Evolutionary conservation across 2,329 filamentous ascomycete genomes (phyloP).

Genomic region (Colletotrichum eremochloae): DNA sequence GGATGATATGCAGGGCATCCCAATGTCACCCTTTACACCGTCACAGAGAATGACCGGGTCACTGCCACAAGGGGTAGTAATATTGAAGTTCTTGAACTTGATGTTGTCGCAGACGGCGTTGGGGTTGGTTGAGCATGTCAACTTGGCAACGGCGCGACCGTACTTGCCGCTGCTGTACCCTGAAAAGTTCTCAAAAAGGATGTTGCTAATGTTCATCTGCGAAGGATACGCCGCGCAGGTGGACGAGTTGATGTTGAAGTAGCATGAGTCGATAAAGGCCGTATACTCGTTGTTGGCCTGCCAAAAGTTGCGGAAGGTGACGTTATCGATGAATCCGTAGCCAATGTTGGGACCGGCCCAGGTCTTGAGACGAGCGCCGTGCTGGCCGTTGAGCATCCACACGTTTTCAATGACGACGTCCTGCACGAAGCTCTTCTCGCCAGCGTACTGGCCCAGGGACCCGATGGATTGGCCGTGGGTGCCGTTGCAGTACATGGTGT

Average conservation of each 20-base stretch:
- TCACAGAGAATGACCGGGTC: slow-evolving; percentile 64
- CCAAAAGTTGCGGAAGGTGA: slow-evolving; percentile 70
- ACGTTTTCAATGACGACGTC: slow-evolving; percentile 72
- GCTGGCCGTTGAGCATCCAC: slow-evolving; percentile 60
- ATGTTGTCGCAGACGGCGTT: slow-evolving; percentile 68
- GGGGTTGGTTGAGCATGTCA: slow-evolving; percentile 66
- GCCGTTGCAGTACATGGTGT: slow-evolving; percentile 71
- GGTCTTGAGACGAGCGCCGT: slow-evolving; percentile 75
- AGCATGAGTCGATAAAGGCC: slow-evolving; percentile 65
- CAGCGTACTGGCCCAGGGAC: slow-evolving; percentile 70
- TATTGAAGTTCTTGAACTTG: slow-evolving; percentile 65
- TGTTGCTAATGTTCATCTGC: slow-evolving; percentile 66
- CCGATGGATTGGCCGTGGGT: slow-evolving; percentile 74
- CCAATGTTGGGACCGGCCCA: slow-evolving; percentile 69
- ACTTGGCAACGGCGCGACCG: slow-evolving; percentile 63
- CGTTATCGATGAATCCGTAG: slow-evolving; percentile 69
- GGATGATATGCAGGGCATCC: slow-evolving; percentile 52
- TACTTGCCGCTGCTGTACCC: slow-evolving; percentile 68
- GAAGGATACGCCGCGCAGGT: slow-evolving; percentile 71
- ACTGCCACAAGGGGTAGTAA: slow-evolving; percentile 63
- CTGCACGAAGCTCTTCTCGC: slow-evolving; percentile 53
- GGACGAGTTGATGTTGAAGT: slow-evolving; percentile 68
- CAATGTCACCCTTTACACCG: slow-evolving; percentile 56
- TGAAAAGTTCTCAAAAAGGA: slow-evolving; percentile 68
- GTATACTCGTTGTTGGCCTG: slow-evolving; percentile 73